Evolutionary conservation across 805 yeast species (phyloP), one percentile per base, ranked within the genome.

Genomic region (Teunomyces stri): DNA sequence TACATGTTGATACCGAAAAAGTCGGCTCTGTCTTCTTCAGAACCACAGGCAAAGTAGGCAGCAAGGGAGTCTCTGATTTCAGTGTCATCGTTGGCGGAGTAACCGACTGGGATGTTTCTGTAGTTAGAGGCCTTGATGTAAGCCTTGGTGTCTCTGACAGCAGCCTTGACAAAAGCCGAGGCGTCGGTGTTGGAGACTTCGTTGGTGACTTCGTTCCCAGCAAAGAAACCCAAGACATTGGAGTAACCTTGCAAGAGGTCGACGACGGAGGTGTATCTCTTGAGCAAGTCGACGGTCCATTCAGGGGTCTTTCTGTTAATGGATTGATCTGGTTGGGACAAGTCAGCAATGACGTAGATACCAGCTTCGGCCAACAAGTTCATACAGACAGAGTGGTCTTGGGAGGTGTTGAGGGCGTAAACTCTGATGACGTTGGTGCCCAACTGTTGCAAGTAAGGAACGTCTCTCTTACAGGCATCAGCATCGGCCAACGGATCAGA

Each of bases 1-100:
- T 87, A 87, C 89, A 85, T 85, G 79, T 87, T 87, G 65, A 86
- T 83, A 78, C 94, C 94, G 65, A 85, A 87, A 76, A 87, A 87
- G 67, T 87, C 94, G 50, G 89, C 90, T 56, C 74, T 74, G 16
- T 64, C 83, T 46, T 76, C 83, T 6, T 64, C 72, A 51, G 75
- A 80, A 68, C 92, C 92, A 74, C 94, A 87, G 37, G 83, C 77
- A 58, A 87, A 87, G 69, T 83, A 87, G 56, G 84, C 87, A 49
- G 91, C 91, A 57, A 85, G 72, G 39, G 73, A 58, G 43, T 79
- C 80, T 74, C 92, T 80, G 50, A 86, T 85, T 11, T 72, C 75
- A 33, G 76, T 62, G 63, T 86, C 91, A 67, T 87, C 92, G 60
- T 85, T 85, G 42, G 92, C 84, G 44, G 91, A 84, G 75, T 87